phyloP scores from a whole-genome alignment of 257 asterid species.

The Dorcoceras hygrometricum region DNA sequence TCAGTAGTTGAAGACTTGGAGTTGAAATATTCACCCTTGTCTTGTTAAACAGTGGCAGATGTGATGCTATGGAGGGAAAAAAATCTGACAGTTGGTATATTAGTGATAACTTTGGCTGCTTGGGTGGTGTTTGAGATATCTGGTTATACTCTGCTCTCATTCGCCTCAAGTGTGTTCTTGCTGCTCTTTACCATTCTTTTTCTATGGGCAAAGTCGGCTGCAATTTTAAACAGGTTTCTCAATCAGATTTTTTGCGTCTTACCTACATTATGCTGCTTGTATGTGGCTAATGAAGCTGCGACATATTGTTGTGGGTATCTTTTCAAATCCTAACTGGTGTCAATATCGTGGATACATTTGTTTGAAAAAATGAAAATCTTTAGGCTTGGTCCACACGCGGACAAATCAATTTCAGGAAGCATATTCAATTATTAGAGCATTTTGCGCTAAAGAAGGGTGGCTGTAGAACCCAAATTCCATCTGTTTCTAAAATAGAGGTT shows the following conservation, averaged over 20 bases:
- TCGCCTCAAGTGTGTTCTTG: slow-evolving; percentile 65
- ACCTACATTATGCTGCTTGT: not conserved
- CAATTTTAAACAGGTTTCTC: slow-evolving; percentile 69
- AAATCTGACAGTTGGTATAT: slow-evolving; percentile 48
- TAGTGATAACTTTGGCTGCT: slow-evolving; percentile 50
- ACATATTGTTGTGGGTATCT: not conserved
- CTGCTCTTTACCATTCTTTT: slow-evolving; percentile 77
- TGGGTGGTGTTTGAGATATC: slow-evolving; percentile 89
- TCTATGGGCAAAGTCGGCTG: slow-evolving; percentile 91
- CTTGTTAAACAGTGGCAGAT: slow-evolving; percentile 67
- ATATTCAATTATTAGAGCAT: not conserved
- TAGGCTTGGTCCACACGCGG: not conserved
- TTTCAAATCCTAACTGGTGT: not conserved
- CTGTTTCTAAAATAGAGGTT: no score
- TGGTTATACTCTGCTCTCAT: slow-evolving; percentile 65
- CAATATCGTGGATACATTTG: not conserved
- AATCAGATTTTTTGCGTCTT: not conserved
- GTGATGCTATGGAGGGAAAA: slow-evolving; percentile 74
- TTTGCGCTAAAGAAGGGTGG: no score
- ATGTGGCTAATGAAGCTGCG: not conserved
- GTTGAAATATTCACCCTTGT: slow-evolving; percentile 6
- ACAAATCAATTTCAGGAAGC: not conserved
- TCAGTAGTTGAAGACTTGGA: slow-evolving; percentile 24
- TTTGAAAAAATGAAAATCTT: not conserved
- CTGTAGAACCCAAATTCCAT: no score